phyloP scores from a whole-genome alignment of 2,329 filamentous ascomycete genomes.

The Pseudogymnoascus sp. region DNA sequence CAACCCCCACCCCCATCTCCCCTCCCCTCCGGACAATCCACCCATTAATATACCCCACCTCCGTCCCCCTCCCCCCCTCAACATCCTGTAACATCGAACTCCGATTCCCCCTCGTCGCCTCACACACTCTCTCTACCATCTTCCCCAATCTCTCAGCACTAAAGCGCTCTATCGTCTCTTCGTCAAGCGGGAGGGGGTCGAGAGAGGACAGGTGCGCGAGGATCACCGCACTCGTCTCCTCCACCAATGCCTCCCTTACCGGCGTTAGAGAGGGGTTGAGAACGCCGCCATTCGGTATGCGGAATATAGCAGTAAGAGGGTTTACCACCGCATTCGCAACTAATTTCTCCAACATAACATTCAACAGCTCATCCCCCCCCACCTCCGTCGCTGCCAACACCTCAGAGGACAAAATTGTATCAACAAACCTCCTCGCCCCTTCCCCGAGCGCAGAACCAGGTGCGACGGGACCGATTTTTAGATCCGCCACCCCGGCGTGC shows the following conservation, averaged over 20 bases:
- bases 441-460: background rate
- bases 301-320: constrained; percentile 71
- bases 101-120: constrained; percentile 44
- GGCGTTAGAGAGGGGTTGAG: too few species aligned
- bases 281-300: constrained; percentile 47
- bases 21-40: constrained; percentile 35
- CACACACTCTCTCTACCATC: constrained; percentile 41
- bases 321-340: constrained; percentile 76
- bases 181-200: background rate
- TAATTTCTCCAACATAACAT: constrained; percentile 76
- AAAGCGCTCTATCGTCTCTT: background rate
- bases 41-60: constrained; percentile 53
- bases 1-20: constrained; percentile 27
- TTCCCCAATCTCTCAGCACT: constrained; percentile 30
- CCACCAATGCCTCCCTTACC: constrained; percentile 44
- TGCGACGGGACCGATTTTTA: constrained; percentile 40
- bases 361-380: constrained; percentile 39
- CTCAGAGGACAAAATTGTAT: constrained; percentile 36
- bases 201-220: constrained; percentile 34
- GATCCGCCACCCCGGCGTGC: constrained; percentile 43
- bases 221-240: constrained; percentile 69
- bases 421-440: constrained; percentile 32
- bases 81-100: constrained; percentile 58
- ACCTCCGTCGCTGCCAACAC: constrained; percentile 36
- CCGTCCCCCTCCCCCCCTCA: constrained; percentile 42